These are phyloP conservation scores for Colletotrichum agaves DNA, from an alignment of 2,329 filamentous ascomycete genomes.

Conservation along the genomic window DNA sequence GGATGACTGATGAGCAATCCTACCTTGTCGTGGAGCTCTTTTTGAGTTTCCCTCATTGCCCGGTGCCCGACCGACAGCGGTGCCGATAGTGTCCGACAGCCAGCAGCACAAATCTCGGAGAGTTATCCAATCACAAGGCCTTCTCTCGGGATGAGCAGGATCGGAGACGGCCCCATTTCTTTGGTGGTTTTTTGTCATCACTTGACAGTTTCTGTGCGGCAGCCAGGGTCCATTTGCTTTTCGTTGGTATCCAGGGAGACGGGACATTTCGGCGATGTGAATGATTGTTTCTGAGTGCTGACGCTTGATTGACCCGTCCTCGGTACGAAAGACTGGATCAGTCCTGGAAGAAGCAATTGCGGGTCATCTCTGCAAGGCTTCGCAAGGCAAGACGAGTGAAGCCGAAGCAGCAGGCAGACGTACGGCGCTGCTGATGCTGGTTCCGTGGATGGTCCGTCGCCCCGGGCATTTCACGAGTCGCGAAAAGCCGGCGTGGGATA, in stretches of 20 bases:
- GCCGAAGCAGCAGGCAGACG: background rate
- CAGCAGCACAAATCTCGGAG: constrained; percentile 17
- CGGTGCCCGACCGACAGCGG: constrained; percentile 21
- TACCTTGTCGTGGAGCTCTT: constrained; percentile 3
- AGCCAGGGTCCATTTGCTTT: constrained; percentile 9
- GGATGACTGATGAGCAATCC: constrained; percentile 34
- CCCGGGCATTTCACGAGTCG: constrained; percentile 26
- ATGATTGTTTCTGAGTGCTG: background rate
- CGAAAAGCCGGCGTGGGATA: constrained; percentile 18
- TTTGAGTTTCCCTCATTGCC: constrained; percentile 16
- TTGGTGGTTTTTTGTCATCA: constrained; percentile 19
- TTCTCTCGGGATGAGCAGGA: constrained; percentile 23
- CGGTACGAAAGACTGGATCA: background rate
- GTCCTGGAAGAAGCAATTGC: constrained; percentile 6
- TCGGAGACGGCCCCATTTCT: constrained; percentile 15
- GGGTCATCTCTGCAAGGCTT: background rate
- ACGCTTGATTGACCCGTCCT: background rate
- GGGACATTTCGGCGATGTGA: constrained; percentile 1
- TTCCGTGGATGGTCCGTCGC: constrained; percentile 9
- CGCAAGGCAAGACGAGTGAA: background rate
- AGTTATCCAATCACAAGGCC: constrained; percentile 5
- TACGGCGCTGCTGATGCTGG: background rate
- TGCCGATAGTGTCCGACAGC: constrained; percentile 28
- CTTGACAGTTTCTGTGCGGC: constrained; percentile 21
- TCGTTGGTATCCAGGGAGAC: constrained; percentile 27